Percentiles rank a stretch among this genome's conserved stretches.
phyloP scores from a whole-genome alignment of 208 protist genomes.

The Leishmania turanica region DNA sequence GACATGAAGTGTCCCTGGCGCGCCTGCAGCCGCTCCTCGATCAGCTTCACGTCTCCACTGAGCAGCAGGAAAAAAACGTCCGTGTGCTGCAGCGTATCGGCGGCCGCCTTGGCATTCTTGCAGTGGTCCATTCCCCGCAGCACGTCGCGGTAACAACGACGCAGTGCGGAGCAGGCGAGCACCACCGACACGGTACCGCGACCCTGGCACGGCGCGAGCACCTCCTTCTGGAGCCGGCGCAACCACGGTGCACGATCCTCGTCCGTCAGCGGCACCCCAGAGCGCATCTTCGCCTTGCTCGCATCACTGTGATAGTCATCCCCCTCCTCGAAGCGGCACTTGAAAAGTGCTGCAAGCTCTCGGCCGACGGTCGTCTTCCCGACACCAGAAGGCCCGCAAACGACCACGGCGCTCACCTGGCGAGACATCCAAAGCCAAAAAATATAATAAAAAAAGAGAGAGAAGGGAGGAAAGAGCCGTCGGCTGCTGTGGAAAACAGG shows the following conservation, averaged over 20 bases:
- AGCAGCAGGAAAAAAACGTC: constrained; percentile 66
- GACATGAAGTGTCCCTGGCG: constrained; percentile 77
- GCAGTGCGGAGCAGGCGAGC: constrained; percentile 72
- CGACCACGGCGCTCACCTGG: constrained; percentile 44
- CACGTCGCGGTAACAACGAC: constrained; percentile 56
- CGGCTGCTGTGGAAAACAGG: not conserved
- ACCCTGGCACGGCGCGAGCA: constrained; percentile 25
- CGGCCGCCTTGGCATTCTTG: not conserved
- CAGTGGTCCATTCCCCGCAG: constrained; percentile 33
- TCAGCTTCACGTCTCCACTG: constrained; percentile 24
- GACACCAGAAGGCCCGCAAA: constrained; percentile 70
- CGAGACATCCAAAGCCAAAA: constrained; percentile 6
- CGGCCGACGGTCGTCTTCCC: constrained; percentile 81
- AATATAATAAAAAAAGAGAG: no score
- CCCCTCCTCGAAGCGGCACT: constrained; percentile 60
- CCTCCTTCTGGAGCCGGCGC: constrained; percentile 36
- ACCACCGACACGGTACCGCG: constrained; percentile 36
- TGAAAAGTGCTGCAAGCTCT: constrained; percentile 44
- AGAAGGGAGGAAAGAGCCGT: not conserved
- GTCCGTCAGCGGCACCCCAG: constrained; percentile 71
- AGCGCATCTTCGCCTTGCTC: constrained; percentile 69
- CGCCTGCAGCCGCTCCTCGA: constrained; percentile 41
- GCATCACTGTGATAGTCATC: constrained; percentile 69
- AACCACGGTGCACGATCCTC: constrained; percentile 83
- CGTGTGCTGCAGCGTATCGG: constrained; percentile 5